Percentiles rank a stretch among this genome's conserved stretches.
These are phyloP conservation scores for Allium fistulosum DNA, from an alignment of 106 monocot species.

Conservation along the genomic window DNA sequence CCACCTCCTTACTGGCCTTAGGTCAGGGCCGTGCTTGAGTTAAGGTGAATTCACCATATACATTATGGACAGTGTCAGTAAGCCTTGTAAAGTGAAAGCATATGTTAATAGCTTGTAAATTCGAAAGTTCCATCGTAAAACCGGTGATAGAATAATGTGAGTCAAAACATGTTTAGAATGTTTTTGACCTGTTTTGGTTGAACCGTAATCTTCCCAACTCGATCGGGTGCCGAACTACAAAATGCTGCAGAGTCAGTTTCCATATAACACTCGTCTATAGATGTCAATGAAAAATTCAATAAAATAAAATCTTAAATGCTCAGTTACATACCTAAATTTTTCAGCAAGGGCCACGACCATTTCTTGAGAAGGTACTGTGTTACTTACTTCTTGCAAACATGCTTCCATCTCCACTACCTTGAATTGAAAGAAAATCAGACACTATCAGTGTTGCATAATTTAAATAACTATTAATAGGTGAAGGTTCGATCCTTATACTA, in stretches of 20 bases:
- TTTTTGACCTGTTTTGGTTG: slow-evolving; percentile 81
- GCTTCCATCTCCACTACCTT: slow-evolving; percentile 79
- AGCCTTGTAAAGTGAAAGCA: too few relatives aligned
- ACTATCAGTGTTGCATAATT: not conserved
- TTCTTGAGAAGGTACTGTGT: slow-evolving; percentile 66
- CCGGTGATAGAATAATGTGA: too few relatives aligned
- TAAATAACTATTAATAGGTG: not conserved
- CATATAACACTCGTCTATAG: not conserved
- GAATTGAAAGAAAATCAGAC: not conserved
- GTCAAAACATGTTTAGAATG: too few relatives aligned
- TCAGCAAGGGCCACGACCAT: slow-evolving; percentile 59
- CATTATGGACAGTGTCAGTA: too few relatives aligned
- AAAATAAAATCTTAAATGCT: not conserved
- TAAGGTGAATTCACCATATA: too few relatives aligned
- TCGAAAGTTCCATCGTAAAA: too few relatives aligned
- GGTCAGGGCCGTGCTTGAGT: too few relatives aligned
- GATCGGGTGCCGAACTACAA: slow-evolving; percentile 55
- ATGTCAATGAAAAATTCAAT: not conserved
- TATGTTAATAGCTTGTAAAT: too few relatives aligned
- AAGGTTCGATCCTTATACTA: not conserved
- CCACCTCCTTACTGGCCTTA: too few relatives aligned
- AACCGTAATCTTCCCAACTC: slow-evolving; percentile 65
- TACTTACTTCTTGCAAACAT: slow-evolving; percentile 57
- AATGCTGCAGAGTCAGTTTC: slow-evolving; percentile 10
- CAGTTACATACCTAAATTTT: slow-evolving; percentile 61